phyloP scores from a whole-genome alignment of 1,284 basidiomycete species.

The Thecaphora thlaspeos region DNA sequence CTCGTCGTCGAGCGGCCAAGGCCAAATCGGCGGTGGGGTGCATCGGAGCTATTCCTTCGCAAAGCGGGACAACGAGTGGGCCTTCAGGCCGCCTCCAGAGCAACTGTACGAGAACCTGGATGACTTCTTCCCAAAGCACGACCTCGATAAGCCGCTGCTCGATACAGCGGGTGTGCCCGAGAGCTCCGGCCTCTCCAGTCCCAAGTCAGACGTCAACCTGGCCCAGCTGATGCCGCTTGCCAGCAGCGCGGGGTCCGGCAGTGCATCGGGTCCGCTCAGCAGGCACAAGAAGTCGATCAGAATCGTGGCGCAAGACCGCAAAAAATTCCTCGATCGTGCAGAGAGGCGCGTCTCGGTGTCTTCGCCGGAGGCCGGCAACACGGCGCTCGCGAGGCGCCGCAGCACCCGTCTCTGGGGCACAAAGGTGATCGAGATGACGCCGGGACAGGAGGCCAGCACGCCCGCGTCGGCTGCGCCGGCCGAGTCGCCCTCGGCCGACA shows the following conservation, averaged over 20 bases:
- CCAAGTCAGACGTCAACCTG: slow-evolving; percentile 3
- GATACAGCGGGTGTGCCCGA: slow-evolving; percentile 72
- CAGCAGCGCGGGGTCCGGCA: not conserved
- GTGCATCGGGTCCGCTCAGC: slow-evolving; percentile 12
- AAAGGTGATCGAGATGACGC: slow-evolving; percentile 86
- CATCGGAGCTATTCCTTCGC: slow-evolving; percentile 47
- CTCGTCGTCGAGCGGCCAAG: slow-evolving; percentile 12
- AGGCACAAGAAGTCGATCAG: slow-evolving; percentile 82
- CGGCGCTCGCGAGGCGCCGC: slow-evolving; percentile 68
- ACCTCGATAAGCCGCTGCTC: slow-evolving; percentile 92
- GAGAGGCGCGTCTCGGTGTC: slow-evolving; percentile 50
- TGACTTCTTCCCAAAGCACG: slow-evolving; percentile 92
- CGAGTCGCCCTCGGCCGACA: slow-evolving; percentile 52
- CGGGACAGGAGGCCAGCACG: slow-evolving; percentile 61
- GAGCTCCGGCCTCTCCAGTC: slow-evolving; percentile 61
- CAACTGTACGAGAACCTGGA: slow-evolving; percentile 90
- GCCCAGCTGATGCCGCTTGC: slow-evolving; percentile 3
- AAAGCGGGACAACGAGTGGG: slow-evolving; percentile 57
- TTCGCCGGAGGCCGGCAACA: slow-evolving; percentile 42
- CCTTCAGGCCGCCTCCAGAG: slow-evolving; percentile 83
- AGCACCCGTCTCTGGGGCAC: slow-evolving; percentile 97
- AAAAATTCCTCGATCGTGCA: slow-evolving; percentile 49
- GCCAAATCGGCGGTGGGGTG: slow-evolving; percentile 9
- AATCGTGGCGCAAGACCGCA: slow-evolving; percentile 72
- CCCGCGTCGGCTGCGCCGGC: slow-evolving; percentile 40